These are phyloP conservation scores for Hemisphaericaspora subhashii DNA, from an alignment of 1,139 yeast species.

Conservation along the genomic window DNA sequence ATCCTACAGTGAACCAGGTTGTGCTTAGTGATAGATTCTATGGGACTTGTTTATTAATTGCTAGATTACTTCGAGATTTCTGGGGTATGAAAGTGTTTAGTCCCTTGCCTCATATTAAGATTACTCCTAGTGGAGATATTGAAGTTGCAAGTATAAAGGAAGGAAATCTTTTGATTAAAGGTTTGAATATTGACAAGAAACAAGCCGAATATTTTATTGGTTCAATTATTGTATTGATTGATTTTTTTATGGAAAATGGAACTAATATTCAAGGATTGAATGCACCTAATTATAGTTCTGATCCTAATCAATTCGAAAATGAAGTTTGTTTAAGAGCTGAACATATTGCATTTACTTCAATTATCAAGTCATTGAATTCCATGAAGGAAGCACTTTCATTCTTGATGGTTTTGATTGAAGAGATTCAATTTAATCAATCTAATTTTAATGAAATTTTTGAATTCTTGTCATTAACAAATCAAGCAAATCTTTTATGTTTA, in stretches of 20 bases:
- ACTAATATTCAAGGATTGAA: conserved; percentile 64
- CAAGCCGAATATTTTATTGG: conserved; percentile 69
- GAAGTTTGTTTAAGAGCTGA: conserved; percentile 89
- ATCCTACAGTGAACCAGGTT: conserved; percentile 64
- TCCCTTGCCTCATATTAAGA: conserved; percentile 46
- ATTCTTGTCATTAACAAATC: conserved; percentile 64
- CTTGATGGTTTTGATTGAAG: conserved; percentile 77
- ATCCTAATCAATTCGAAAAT: conserved; percentile 46
- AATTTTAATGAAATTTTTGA: conserved; percentile 64
- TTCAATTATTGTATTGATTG: conserved; percentile 61
- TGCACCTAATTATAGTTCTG: conserved; percentile 50
- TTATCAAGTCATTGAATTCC: conserved; percentile 71
- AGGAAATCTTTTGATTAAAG: conserved; percentile 43
- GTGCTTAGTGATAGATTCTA: conserved; percentile 88
- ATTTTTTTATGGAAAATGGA: conserved; percentile 57
- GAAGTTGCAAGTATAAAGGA: conserved; percentile 47
- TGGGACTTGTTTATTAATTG: conserved; percentile 79
- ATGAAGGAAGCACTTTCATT: conserved; percentile 91
- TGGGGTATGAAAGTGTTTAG: conserved; percentile 76
- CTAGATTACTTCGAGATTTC: conserved; percentile 72
- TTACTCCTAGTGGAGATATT: conserved; percentile 37
- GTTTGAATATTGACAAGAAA: conserved; percentile 49
- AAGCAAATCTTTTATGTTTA: conserved; percentile 64
- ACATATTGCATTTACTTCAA: conserved; percentile 80
- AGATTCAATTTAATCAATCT: conserved; percentile 49